Evolutionary conservation across 768 basidiomycete genomes (phyloP).

Genomic region (Tylopilus rubrobrunneus): DNA sequence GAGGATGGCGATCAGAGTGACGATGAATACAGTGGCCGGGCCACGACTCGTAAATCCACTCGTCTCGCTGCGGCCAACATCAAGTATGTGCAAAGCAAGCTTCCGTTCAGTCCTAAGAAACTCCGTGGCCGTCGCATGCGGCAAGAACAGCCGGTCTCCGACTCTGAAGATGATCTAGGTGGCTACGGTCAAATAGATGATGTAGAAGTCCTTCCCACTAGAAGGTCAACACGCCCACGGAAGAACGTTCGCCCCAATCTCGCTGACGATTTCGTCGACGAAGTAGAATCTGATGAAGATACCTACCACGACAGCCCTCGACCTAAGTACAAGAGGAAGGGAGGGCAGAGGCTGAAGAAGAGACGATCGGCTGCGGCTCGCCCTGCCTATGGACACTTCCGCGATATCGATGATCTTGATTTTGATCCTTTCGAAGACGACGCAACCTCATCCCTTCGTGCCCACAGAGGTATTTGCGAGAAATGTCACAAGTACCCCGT

Average conservation of each 20-base stretch:
- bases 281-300: constrained; percentile 32
- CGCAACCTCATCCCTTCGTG: constrained; percentile 49
- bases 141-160: constrained; percentile 22
- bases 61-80: constrained; percentile 8
- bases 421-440: constrained; percentile 50
- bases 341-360: constrained; percentile 21
- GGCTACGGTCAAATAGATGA: constrained; percentile 33
- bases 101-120: constrained; percentile 71
- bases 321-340: constrained; percentile 2
- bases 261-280: constrained; percentile 23
- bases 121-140: constrained; percentile 35
- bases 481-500: constrained; percentile 63
- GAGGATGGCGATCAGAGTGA: constrained; percentile 22
- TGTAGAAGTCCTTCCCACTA: constrained; percentile 22
- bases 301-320: constrained; percentile 30
- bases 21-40: constrained; percentile 2
- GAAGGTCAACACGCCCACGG: constrained; percentile 49
- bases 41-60: constrained; percentile 14
- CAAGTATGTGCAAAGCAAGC: constrained; percentile 26
- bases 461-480: constrained; percentile 65
- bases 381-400: constrained; percentile 50
- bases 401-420: constrained; percentile 38
- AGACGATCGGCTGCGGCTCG: constrained; percentile 35
- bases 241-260: constrained; percentile 38
- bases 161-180: constrained; percentile 41